phyloP scores from a whole-genome alignment of 169 alveolate genomes.

The Babesia gibsoni region DNA sequence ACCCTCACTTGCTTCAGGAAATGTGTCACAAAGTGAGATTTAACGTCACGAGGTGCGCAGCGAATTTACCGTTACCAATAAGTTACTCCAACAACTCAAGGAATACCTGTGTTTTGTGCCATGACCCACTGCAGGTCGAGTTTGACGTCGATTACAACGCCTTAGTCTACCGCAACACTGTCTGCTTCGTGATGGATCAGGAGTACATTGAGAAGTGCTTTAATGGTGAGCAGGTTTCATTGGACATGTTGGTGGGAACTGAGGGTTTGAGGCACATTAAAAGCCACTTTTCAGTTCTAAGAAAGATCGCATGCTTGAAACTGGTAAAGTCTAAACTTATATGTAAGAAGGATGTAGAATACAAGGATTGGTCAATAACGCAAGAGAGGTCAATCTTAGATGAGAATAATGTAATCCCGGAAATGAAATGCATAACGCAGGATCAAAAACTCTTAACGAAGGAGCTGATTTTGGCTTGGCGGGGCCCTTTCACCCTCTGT shows the following conservation, averaged over 20 bases:
- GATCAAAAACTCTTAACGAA: background rate
- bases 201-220: conserved; percentile 6
- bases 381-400: background rate
- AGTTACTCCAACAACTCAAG: conserved; percentile 20
- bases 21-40: conserved; percentile 16
- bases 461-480: conserved; percentile 15
- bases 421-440: background rate
- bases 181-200: conserved; percentile 28
- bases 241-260: conserved; percentile 3
- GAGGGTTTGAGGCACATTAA: background rate
- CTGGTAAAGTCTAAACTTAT: conserved; percentile 9
- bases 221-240: conserved; percentile 12
- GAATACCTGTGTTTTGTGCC: conserved; percentile 32
- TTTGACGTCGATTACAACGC: conserved; percentile 20
- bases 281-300: conserved; percentile 7
- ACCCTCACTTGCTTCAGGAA: background rate
- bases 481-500: conserved; percentile 27
- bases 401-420: conserved; percentile 3
- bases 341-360: background rate
- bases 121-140: conserved; percentile 20
- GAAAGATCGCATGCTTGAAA: conserved; percentile 32
- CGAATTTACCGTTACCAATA: conserved; percentile 11
- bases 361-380: conserved; percentile 26
- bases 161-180: conserved; percentile 26
- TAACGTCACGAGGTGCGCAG: background rate